phyloP scores from a whole-genome alignment of 2,329 filamentous ascomycete species.

The Fusarium chlamydosporum region DNA sequence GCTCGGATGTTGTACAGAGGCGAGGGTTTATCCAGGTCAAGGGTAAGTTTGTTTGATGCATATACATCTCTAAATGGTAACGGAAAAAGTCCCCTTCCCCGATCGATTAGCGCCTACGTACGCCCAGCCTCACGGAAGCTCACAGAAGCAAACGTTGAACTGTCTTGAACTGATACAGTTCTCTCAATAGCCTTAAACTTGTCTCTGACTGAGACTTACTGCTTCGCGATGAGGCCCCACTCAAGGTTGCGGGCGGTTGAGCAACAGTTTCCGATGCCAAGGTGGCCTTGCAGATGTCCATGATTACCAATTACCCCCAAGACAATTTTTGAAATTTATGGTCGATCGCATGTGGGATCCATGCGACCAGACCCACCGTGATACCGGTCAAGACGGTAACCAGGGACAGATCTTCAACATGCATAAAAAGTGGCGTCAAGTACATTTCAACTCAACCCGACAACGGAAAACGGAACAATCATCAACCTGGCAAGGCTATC shows the following conservation, averaged over 20 bases:
- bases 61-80: background rate
- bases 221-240: background rate
- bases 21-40: slow-evolving; percentile 22
- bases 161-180: background rate
- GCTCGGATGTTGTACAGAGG: slow-evolving; percentile 41
- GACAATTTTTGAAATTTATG: background rate
- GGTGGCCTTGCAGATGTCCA: background rate
- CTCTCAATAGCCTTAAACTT: background rate
- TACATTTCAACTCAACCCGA: background rate
- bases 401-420: slow-evolving; percentile 20
- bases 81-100: background rate
- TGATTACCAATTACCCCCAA: background rate
- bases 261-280: background rate
- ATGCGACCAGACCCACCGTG: slow-evolving; percentile 24
- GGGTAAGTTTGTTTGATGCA: background rate
- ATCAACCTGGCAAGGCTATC: slow-evolving; percentile 3
- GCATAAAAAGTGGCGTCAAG: slow-evolving; percentile 12
- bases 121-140: slow-evolving; percentile 6
- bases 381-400: slow-evolving; percentile 11
- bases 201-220: too few species aligned
- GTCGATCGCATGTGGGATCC: slow-evolving; percentile 4
- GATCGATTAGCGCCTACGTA: slow-evolving; percentile 1
- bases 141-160: background rate
- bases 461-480: slow-evolving; percentile 1
- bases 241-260: slow-evolving; percentile 7